Conservation (phyloP, 73 alveolate genomes). For the Paramecium primaurelia region DNA sequence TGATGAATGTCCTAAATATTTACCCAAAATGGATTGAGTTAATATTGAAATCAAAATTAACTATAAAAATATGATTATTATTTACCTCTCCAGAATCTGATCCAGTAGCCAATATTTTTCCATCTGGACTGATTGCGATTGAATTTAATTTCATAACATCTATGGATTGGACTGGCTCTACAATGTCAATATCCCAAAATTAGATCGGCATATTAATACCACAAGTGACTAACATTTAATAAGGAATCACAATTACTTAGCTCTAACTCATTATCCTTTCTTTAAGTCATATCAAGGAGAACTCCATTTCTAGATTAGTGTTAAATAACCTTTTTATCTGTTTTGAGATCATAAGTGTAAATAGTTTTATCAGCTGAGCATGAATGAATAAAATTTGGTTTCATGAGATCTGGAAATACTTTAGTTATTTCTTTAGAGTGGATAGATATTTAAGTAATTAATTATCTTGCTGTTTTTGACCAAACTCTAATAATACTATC, state of each 20-base stretch:
- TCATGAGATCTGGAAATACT: slow-evolving; percentile 83
- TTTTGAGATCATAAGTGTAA: slow-evolving; percentile 83
- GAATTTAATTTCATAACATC: slow-evolving; percentile 75
- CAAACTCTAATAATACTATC: slow-evolving; percentile 95
- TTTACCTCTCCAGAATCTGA: slow-evolving; percentile 83
- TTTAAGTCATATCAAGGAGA: slow-evolving; percentile 82
- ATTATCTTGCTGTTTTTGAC: slow-evolving; percentile 84
- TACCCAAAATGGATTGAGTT: slow-evolving; percentile 68
- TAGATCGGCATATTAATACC: slow-evolving; percentile 84
- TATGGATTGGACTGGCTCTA: slow-evolving; percentile 78
- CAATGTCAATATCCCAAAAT: slow-evolving; percentile 91
- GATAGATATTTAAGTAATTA: slow-evolving; percentile 80
- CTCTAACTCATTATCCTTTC: slow-evolving; percentile 85
- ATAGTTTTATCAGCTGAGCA: slow-evolving; percentile 84
- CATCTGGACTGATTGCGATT: slow-evolving; percentile 82
- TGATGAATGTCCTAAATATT: slow-evolving; percentile 91
- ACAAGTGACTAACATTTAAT: slow-evolving; percentile 69
- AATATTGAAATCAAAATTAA: slow-evolving; percentile 13
- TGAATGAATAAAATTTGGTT: slow-evolving; percentile 83
- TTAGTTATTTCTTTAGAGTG: slow-evolving; percentile 83
- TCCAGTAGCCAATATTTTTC: slow-evolving; percentile 85
- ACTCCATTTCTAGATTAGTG: slow-evolving; percentile 86
- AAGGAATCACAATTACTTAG: background rate
- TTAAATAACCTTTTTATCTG: slow-evolving; percentile 78
- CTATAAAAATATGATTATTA: slow-evolving; percentile 41